Percentiles rank a stretch among this genome's conserved stretches.
Evolutionary conservation across 352 stramenopile species (phyloP).

Genomic region (Phytophthora podocarpi): DNA sequence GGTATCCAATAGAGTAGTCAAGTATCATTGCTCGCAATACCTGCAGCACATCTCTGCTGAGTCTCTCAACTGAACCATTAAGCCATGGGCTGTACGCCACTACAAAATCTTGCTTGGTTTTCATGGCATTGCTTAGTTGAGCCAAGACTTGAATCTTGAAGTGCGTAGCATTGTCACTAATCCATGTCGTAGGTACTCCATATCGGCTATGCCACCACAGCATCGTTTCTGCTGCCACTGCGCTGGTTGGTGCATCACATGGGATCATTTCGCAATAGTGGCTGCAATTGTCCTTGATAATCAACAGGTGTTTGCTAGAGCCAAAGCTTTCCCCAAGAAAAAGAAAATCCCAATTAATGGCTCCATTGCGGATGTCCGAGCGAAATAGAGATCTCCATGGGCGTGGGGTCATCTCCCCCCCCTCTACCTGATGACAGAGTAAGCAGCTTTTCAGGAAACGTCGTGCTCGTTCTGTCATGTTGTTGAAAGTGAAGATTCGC

Average conservation of each 20-base stretch:
- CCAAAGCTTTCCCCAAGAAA: constrained; percentile 4
- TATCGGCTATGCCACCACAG: constrained; percentile 10
- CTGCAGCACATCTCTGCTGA: neutral
- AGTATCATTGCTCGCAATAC: neutral
- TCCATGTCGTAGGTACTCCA: constrained; percentile 10
- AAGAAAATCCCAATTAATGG: constrained; percentile 3
- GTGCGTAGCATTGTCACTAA: constrained; percentile 4
- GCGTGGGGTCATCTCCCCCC: neutral
- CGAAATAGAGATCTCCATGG: neutral
- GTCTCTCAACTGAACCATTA: neutral
- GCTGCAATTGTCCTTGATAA: constrained; percentile 17
- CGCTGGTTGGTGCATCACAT: constrained; percentile 1
- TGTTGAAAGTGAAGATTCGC: neutral
- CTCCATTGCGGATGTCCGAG: neutral
- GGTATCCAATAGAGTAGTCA: neutral
- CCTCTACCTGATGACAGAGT: constrained; percentile 10
- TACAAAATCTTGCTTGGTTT: constrained; percentile 3
- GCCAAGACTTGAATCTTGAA: constrained; percentile 6
- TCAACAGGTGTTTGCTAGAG: constrained; percentile 1
- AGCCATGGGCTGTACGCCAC: constrained; percentile 10
- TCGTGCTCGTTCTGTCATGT: neutral
- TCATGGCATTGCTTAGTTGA: constrained; percentile 5
- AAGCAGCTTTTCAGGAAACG: neutral
- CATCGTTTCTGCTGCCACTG: neutral
- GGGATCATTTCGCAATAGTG: constrained; percentile 15